Percentiles rank a stretch among this genome's conserved stretches.
These are phyloP conservation scores for Mariannaea elegans DNA, from an alignment of 2,329 filamentous ascomycete species.

Conservation along the genomic window DNA sequence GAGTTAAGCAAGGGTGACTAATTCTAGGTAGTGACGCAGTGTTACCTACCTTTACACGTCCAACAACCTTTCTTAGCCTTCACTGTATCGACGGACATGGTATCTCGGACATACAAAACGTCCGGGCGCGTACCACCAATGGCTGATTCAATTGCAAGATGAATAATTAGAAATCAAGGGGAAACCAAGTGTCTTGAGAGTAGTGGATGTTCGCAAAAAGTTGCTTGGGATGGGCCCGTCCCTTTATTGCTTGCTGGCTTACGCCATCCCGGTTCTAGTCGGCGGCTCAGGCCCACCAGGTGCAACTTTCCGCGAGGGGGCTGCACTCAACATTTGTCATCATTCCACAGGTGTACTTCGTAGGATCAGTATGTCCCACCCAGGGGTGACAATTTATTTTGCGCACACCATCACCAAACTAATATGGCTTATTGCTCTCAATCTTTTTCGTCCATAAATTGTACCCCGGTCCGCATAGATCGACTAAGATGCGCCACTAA, in stretches of 20 bases:
- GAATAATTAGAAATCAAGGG: not conserved
- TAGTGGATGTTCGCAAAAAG: constrained; percentile 12
- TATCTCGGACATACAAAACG: not conserved
- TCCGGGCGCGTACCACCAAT: not conserved
- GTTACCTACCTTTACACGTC: constrained; percentile 30
- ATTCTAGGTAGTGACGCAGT: not conserved
- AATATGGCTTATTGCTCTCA: too few relatives aligned
- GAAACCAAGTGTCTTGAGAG: too few relatives aligned
- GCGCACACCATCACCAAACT: too few relatives aligned
- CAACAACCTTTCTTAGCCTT: constrained; percentile 30
- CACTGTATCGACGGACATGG: not conserved
- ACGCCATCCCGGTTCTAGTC: not conserved
- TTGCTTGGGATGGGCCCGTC: constrained; percentile 11
- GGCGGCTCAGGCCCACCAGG: constrained; percentile 1
- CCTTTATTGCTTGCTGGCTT: not conserved
- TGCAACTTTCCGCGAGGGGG: constrained; percentile 16
- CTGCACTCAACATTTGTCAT: not conserved
- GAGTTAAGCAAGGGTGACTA: constrained; percentile 4
- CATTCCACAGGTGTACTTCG: too few relatives aligned
- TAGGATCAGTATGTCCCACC: too few relatives aligned
- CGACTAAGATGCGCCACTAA: too few relatives aligned
- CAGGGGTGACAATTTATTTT: too few relatives aligned
- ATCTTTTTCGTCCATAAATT: too few relatives aligned
- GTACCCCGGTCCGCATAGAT: too few relatives aligned
- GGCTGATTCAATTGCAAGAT: not conserved